These are phyloP conservation scores for Sophora flavescens DNA, from an alignment of 306 rosid genomes.

Conservation along the genomic window DNA sequence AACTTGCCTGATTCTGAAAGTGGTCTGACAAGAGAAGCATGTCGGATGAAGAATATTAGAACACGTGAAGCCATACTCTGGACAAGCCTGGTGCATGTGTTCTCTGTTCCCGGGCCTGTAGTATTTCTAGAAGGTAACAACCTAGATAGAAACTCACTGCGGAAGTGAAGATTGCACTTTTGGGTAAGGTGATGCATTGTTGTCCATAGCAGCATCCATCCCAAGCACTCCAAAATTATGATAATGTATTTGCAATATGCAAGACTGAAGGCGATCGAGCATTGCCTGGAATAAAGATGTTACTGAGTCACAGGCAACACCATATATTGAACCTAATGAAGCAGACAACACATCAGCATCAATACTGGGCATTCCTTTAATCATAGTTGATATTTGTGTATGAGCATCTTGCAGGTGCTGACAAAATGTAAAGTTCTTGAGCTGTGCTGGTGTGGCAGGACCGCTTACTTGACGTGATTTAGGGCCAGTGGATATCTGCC, in stretches of 20 bases:
- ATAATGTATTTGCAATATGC: conserved; percentile 92
- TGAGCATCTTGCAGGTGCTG: conserved; percentile 97
- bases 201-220: conserved; percentile 95
- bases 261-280: conserved; percentile 96
- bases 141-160: conserved; percentile 83
- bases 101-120: conserved; percentile 63
- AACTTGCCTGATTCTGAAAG: conserved; percentile 98
- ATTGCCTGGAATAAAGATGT: conserved; percentile 92
- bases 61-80: conserved; percentile 96
- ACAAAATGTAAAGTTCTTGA: conserved; percentile 83
- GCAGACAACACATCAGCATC: conserved; percentile 95
- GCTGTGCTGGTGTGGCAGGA: conserved; percentile 93
- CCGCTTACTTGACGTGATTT: conserved; percentile 95
- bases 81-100: conserved; percentile 92
- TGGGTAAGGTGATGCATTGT: conserved; percentile 94
- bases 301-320: conserved; percentile 95
- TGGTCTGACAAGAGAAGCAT: conserved; percentile 97
- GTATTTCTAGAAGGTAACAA: conserved; percentile 75
- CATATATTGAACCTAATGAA: conserved; percentile 84
- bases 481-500: conserved; percentile 96
- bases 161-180: conserved; percentile 89
- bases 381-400: conserved; percentile 68
- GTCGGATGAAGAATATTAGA: conserved; percentile 90
- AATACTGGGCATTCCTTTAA: conserved; percentile 81
- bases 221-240: conserved; percentile 87